Base-by-base conservation (phyloP, 805 yeast species). In the Lachancea cidri region DNA sequence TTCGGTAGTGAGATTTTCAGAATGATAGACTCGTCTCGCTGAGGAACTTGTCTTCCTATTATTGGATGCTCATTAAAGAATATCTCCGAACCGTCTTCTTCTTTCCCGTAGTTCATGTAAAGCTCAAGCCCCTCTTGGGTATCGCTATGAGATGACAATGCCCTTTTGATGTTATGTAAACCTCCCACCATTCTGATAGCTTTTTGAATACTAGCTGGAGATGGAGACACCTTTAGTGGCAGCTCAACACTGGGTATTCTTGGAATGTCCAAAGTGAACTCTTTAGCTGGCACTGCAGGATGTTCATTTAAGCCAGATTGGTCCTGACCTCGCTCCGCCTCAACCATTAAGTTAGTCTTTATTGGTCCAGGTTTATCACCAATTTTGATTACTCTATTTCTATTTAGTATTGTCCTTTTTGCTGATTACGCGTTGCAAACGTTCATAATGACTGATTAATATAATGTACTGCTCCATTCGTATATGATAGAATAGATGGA, bases 161-260 rank as follows among this genome's bases (percentile, higher is more conserved):
- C 57, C 31, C 60, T 45, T 29, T 57, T 60, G 16, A 67, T 50
- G 30, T 58, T 58, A 39, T 51, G 59, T 52, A 53, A 60, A 46
- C 91, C 93, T 5, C 93, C 93, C 39, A 84, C 74, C 78, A 83
- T 76, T 4, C 62, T 60, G 8, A 88, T 60, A 0, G 95, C 95
- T 36, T 70, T 72, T 15, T 71, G 73, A 0, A 75, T 64, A 55
- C 88, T 72, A 29, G 71, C 47, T n/a, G 45, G 55, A 8, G 47
- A 41, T 3, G 53, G 24, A 11, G 57, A 70, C 5, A 89, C 89
- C 14, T 72, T 70, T 22, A 87, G 63, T 0, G 97, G 97, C 44
- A 83, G 71, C 55, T 89, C 97, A 14, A 89, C 74, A 2, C 89
- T 75, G 4, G 84, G 71, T 17, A 79, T 78, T 50, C 80, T 79